phyloP scores from a whole-genome alignment of 306 rosid genomes.

The Medicago arabica region DNA sequence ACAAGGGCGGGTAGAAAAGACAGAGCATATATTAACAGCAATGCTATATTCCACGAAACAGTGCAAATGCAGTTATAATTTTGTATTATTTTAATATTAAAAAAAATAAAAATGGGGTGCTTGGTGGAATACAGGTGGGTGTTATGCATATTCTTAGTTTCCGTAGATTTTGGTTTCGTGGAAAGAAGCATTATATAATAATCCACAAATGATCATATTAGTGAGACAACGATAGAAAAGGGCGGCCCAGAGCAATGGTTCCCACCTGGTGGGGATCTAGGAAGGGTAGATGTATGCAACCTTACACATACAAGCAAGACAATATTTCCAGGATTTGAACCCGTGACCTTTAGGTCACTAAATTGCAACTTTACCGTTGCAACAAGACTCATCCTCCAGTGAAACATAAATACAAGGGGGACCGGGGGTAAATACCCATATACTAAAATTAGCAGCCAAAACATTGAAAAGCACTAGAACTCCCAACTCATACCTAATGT shows the following conservation, averaged over 20 bases:
- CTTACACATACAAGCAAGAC: background rate
- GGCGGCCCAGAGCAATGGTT: background rate
- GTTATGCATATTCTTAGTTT: no score
- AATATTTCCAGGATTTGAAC: background rate
- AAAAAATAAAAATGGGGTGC: no score
- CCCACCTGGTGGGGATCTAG: background rate
- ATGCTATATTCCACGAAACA: no score
- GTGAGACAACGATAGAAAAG: slow-evolving; percentile 1
- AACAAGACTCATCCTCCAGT: background rate
- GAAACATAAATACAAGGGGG: background rate
- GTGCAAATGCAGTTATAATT: no score
- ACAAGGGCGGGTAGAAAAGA: background rate
- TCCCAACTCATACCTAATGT: background rate
- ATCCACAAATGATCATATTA: slow-evolving; percentile 11
- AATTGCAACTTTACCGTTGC: background rate
- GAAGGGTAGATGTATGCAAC: background rate
- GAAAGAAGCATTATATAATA: no score
- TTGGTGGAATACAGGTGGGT: no score
- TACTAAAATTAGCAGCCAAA: slow-evolving; percentile 17
- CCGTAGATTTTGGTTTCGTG: no score
- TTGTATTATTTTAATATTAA: no score
- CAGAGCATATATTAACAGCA: no score
- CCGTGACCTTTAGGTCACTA: background rate
- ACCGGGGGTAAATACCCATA: background rate
- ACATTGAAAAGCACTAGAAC: background rate